Base-by-base conservation (phyloP, 1,139 yeast species). In the Wickerhamiella pararugosa region DNA sequence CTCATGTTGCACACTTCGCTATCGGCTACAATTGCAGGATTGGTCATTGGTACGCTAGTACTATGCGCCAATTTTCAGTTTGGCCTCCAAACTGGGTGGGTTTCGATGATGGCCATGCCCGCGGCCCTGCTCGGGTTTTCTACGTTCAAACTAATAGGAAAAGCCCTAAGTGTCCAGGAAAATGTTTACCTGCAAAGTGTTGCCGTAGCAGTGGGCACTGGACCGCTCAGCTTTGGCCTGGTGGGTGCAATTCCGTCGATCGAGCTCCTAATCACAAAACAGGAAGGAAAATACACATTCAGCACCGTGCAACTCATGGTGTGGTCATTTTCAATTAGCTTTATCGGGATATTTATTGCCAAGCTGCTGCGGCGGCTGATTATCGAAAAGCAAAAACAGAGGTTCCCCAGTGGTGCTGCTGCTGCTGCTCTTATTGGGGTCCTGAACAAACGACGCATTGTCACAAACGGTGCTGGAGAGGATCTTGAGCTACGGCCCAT, bases 11-110 rank as follows among this genome's bases (percentile, higher is more conserved):
- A 83, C 56, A 72, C 80, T 3, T 83, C 95, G 0, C 50, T 75
- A 1, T 62, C 94, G 44, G 77, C 90, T 1, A 76, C 86, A 0
- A 34, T 76, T 0, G 81, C 77, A 0, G 96, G 96, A 0, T 60
- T 86, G 29, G 51, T 66, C 2, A 82, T 86, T 32, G 96, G 97
- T 0, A 72, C 94, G 0, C 62, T 87, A 29, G 87, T 87, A 28
- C 66, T 87, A 32, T 65, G 86, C 25, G 83, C 95, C 3, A 90
- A 90, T 59, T 90, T 90, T 64, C 97, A 87, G 57, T 90, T 90
- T 59, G 98, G 98, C 1, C 66, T 90, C 28, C 98, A 90, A 56
- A 87, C 96, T 0, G 98, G 98, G 1, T 90, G 98, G 98, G 96
- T 90, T 1, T 84, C 95, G 6, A 90, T 90, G 98, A 90, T 90